Conservation (phyloP, 2,329 filamentous ascomycete species). For the Exophiala alcalophila region DNA sequence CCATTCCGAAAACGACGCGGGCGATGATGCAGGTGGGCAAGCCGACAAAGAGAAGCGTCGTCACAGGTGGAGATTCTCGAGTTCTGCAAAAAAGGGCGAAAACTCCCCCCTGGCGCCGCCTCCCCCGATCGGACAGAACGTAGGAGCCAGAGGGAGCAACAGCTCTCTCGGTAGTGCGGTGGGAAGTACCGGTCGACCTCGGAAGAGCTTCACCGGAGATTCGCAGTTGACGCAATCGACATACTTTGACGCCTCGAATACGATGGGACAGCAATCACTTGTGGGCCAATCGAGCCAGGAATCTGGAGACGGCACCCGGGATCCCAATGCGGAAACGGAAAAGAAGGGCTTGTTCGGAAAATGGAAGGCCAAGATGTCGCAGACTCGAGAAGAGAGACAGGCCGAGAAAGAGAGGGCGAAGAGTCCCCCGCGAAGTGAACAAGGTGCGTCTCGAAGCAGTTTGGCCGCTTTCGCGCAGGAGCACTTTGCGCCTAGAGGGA, state of each 20-base stretch:
- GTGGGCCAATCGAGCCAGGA: slow-evolving; percentile 38
- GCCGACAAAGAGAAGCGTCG: slow-evolving; percentile 64
- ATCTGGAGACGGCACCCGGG: slow-evolving; percentile 38
- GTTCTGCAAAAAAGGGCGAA: slow-evolving; percentile 54
- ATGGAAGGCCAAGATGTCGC: slow-evolving; percentile 61
- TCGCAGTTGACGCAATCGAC: slow-evolving; percentile 42
- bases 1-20: slow-evolving; percentile 73
- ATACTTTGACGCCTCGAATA: slow-evolving; percentile 35
- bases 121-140: slow-evolving; percentile 60
- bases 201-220: slow-evolving; percentile 47
- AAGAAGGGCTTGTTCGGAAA: slow-evolving; percentile 63
- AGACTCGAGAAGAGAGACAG: slow-evolving; percentile 54
- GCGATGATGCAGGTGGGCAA: slow-evolving; percentile 47
- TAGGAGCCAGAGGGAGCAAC: slow-evolving; percentile 62
- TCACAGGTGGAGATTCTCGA: slow-evolving; percentile 69
- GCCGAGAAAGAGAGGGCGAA: slow-evolving; percentile 53
- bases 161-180: slow-evolving; percentile 67
- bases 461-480: slow-evolving; percentile 37
- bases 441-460: slow-evolving; percentile 35
- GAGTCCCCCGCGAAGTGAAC: slow-evolving; percentile 47
- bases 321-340: slow-evolving; percentile 42
- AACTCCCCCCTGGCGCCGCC: slow-evolving; percentile 44
- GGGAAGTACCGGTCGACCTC: slow-evolving; percentile 55
- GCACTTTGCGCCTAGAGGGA: slow-evolving; percentile 24
- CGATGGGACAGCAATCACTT: slow-evolving; percentile 28